A percentile compares a stretch with the other conserved stretches of the same genome.
These are phyloP conservation scores for Rubia yunnanensis DNA, from an alignment of 257 asterid genomes.

Conservation along the genomic window DNA sequence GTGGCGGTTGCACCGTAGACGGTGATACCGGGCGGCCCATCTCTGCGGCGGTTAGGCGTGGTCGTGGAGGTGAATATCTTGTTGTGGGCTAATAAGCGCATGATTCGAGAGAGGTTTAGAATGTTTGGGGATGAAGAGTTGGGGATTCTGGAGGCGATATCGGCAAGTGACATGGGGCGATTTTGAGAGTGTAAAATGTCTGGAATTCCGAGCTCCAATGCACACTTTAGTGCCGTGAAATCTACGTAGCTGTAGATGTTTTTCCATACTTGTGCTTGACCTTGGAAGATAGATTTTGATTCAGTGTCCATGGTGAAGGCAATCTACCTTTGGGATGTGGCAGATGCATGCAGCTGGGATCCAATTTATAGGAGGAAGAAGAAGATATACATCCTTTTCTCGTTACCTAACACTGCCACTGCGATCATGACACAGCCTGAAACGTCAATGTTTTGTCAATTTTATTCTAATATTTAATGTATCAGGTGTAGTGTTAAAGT, in stretches of 20 bases:
- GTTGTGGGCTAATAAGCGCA: background rate
- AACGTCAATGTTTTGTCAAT: no score
- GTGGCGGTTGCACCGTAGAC: background rate
- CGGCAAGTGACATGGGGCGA: slow-evolving; percentile 3
- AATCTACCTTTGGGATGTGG: background rate
- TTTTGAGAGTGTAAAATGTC: slow-evolving; percentile 11
- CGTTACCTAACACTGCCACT: no score
- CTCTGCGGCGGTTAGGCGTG: background rate
- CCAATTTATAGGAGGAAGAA: no score
- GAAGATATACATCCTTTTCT: no score
- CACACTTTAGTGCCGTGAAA: slow-evolving; percentile 15
- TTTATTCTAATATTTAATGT: no score
- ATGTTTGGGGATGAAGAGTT: slow-evolving; percentile 13
- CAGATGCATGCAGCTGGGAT: no score
- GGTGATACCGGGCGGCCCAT: background rate
- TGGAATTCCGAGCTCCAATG: slow-evolving; percentile 13
- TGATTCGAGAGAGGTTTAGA: slow-evolving; percentile 2
- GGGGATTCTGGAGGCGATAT: background rate
- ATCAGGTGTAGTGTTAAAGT: no score
- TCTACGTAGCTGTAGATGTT: slow-evolving; percentile 6
- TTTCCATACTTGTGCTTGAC: slow-evolving; percentile 11
- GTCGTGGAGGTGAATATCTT: background rate
- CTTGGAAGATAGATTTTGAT: background rate
- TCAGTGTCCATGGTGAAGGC: background rate
- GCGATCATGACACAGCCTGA: no score